Conservation (phyloP, 2,329 filamentous ascomycete species). For the Penicillium sp. region DNA sequence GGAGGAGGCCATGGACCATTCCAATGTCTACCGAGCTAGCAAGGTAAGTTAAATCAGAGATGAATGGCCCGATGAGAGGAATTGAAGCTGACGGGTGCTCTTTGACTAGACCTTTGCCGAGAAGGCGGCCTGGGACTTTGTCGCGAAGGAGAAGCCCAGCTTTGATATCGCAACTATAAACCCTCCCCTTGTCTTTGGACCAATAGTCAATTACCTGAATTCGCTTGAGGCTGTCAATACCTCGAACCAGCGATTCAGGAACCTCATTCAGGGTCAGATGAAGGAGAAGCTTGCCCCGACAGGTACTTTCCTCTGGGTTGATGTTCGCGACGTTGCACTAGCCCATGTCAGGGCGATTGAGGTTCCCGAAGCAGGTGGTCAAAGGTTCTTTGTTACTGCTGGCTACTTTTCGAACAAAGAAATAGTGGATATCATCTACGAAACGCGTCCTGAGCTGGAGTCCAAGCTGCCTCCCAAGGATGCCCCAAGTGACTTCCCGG, state of each 20-base stretch:
- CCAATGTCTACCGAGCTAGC: slow-evolving; percentile 48
- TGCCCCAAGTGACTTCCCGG: slow-evolving; percentile 29
- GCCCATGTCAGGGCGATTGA: slow-evolving; percentile 50
- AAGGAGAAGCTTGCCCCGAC: slow-evolving; percentile 59
- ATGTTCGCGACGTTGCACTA: slow-evolving; percentile 50
- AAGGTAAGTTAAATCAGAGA: slow-evolving; percentile 46
- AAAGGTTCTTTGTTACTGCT: slow-evolving; percentile 47
- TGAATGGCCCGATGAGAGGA: not conserved
- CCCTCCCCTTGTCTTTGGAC: slow-evolving; percentile 62
- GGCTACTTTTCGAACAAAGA: slow-evolving; percentile 45
- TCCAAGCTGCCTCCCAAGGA: slow-evolving; percentile 42
- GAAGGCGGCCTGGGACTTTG: slow-evolving; percentile 63
- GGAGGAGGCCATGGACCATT: slow-evolving; percentile 39
- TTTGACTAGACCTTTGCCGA: slow-evolving; percentile 56
- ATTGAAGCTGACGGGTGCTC: slow-evolving; percentile 9
- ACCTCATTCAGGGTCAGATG: slow-evolving; percentile 61
- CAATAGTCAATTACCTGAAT: slow-evolving; percentile 62
- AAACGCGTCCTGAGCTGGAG: slow-evolving; percentile 44
- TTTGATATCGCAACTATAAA: slow-evolving; percentile 63
- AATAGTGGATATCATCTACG: slow-evolving; percentile 42
- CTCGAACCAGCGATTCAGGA: slow-evolving; percentile 65
- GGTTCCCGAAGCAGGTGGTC: slow-evolving; percentile 44
- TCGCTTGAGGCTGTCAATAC: slow-evolving; percentile 66
- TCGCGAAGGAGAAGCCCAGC: slow-evolving; percentile 54
- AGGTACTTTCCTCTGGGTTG: slow-evolving; percentile 58